Conservation (phyloP, 179 eudicot genomes). For the Spinacia oleracea region DNA sequence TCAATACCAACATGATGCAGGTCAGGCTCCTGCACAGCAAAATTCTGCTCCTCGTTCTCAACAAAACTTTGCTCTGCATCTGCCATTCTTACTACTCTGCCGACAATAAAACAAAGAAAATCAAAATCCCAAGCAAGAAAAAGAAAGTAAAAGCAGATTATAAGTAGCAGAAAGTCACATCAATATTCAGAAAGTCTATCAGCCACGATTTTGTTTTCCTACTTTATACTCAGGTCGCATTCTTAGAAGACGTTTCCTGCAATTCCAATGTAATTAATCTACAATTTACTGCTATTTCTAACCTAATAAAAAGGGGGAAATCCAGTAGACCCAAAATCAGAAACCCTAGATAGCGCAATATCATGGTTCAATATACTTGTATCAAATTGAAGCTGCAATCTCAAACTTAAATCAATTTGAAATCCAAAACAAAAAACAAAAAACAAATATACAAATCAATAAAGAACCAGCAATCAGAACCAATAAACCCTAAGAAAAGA, state of each 20-base stretch:
- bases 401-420: background rate
- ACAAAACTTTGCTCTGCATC: slow-evolving; percentile 39
- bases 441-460: too few relatives aligned
- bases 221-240: too few relatives aligned
- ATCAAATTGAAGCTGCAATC: background rate
- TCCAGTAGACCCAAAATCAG: too few relatives aligned
- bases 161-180: background rate
- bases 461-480: too few relatives aligned
- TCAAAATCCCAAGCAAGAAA: background rate
- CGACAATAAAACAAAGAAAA: background rate
- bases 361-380: too few relatives aligned
- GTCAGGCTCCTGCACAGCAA: slow-evolving; percentile 30
- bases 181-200: background rate
- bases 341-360: too few relatives aligned
- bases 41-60: slow-evolving; percentile 35
- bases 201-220: too few relatives aligned
- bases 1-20: slow-evolving; percentile 27
- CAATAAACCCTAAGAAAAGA: too few relatives aligned
- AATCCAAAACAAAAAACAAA: background rate
- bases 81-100: slow-evolving; percentile 41
- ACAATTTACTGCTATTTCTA: too few relatives aligned
- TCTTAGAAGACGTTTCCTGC: too few relatives aligned
- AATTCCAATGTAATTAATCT: too few relatives aligned
- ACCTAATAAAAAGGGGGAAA: too few relatives aligned
- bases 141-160: background rate